Evolutionary conservation across 352 stramenopile species (phyloP).

Genomic region (Pythium plurisporium): DNA sequence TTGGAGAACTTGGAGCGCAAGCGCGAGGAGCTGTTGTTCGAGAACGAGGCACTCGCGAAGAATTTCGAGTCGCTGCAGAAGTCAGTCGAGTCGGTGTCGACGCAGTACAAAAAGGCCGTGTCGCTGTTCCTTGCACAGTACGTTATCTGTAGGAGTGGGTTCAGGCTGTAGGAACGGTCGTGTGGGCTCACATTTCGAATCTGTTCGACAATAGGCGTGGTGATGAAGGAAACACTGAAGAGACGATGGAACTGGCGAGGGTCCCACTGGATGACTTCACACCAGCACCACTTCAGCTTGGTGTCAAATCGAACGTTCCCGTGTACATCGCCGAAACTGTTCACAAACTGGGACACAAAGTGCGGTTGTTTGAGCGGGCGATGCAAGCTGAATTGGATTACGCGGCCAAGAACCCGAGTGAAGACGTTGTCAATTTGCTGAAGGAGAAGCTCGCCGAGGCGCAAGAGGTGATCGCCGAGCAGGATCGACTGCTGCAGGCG

Average conservation of each 20-base stretch:
- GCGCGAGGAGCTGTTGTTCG: slow-evolving; percentile 52
- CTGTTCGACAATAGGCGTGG: too few relatives aligned
- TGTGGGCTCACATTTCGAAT: too few relatives aligned
- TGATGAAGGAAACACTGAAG: slow-evolving; percentile 33
- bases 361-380: slow-evolving; percentile 51
- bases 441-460: slow-evolving; percentile 62
- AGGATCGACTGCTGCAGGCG: slow-evolving; percentile 69
- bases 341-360: slow-evolving; percentile 36
- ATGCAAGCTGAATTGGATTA: slow-evolving; percentile 54
- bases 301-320: slow-evolving; percentile 52
- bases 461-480: slow-evolving; percentile 54
- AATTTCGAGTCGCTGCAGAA: slow-evolving; percentile 55
- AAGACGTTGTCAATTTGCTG: slow-evolving; percentile 35
- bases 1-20: slow-evolving; percentile 61
- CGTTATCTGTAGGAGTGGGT: too few relatives aligned
- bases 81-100: slow-evolving; percentile 54
- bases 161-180: too few relatives aligned
- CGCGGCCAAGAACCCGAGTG: slow-evolving; percentile 5
- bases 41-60: slow-evolving; percentile 59
- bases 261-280: slow-evolving; percentile 64
- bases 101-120: slow-evolving; percentile 70
- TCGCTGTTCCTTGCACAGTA: slow-evolving; percentile 71
- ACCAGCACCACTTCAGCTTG: slow-evolving; percentile 58
- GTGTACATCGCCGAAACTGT: slow-evolving; percentile 50
- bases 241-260: slow-evolving; percentile 43